phyloP scores from a whole-genome alignment of 2,329 filamentous ascomycete genomes.

The Fusarium devonianum region DNA sequence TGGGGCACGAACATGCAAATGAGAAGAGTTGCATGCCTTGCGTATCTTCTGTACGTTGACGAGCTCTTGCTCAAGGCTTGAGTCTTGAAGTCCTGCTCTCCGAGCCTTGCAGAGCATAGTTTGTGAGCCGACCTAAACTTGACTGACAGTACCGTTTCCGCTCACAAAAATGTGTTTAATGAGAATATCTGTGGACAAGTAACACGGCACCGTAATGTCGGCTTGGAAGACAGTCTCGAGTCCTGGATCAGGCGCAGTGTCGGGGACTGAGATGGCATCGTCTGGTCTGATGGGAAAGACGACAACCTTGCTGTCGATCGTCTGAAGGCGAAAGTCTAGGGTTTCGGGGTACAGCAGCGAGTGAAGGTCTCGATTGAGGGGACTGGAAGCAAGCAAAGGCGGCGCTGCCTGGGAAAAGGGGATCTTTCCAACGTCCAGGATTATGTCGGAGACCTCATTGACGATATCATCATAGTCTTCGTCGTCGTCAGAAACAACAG shows the following conservation, averaged over 20 bases:
- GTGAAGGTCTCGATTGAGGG: neutral
- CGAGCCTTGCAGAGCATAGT: slow-evolving; percentile 2
- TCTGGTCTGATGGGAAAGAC: neutral
- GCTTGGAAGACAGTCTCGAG: neutral
- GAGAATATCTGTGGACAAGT: neutral
- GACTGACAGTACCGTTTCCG: neutral
- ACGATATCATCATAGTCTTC: neutral
- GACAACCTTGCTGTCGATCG: neutral
- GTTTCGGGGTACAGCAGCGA: neutral
- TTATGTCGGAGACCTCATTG: neutral
- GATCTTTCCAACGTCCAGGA: neutral
- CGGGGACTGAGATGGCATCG: neutral
- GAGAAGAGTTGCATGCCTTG: neutral
- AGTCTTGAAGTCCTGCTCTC: neutral
- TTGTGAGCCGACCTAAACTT: neutral
- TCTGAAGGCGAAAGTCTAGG: slow-evolving; percentile 4
- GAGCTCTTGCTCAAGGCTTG: slow-evolving; percentile 2
- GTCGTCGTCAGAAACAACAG: neutral
- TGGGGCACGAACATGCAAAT: neutral
- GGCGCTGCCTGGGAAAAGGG: slow-evolving; percentile 8
- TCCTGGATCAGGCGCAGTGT: neutral
- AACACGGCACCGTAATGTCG: neutral
- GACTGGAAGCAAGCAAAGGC: neutral
- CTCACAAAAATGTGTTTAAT: neutral
- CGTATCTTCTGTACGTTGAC: neutral